Percentiles rank a stretch among this genome's conserved stretches.
Conservation (phyloP, 2,329 filamentous ascomycete species). For the Sclerotinia subarctica region DNA sequence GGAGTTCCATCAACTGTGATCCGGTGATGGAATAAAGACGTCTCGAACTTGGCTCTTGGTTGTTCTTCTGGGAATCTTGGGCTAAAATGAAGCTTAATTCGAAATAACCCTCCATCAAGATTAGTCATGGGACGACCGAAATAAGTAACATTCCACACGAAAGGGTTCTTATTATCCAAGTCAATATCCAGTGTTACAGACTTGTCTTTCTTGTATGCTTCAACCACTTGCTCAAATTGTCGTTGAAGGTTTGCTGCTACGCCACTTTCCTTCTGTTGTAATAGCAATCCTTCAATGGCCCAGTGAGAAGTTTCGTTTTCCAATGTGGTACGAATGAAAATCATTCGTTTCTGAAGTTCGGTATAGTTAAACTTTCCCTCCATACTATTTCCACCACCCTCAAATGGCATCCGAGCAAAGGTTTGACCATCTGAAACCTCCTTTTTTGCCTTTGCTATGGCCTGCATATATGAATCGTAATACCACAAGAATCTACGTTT, state of each 20-base stretch:
- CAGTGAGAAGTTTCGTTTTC: conserved; percentile 70
- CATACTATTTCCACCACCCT: conserved; percentile 75
- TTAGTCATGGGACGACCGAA: conserved; percentile 92
- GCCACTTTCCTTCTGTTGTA: conserved; percentile 64
- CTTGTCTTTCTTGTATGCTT: conserved; percentile 68
- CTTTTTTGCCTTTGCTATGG: conserved; percentile 62
- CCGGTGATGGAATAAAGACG: conserved; percentile 81
- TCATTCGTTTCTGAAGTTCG: conserved; percentile 66
- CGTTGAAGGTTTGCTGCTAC: conserved; percentile 79
- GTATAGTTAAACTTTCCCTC: conserved; percentile 80
- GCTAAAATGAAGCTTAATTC: conserved; percentile 75
- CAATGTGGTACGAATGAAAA: conserved; percentile 65
- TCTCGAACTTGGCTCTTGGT: conserved; percentile 77
- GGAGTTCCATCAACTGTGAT: conserved; percentile 76
- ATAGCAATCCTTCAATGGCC: conserved; percentile 63
- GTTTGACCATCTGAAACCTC: conserved; percentile 60
- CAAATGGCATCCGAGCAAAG: conserved; percentile 87
- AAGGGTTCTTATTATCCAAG: conserved; percentile 78
- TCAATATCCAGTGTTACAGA: conserved; percentile 71
- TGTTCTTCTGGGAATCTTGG: conserved; percentile 84
- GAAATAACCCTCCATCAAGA: conserved; percentile 86
- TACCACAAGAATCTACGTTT: conserved; percentile 96
- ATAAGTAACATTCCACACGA: conserved; percentile 83
- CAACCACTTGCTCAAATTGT: conserved; percentile 78
- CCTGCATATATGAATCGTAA: conserved; percentile 77